Conservation (phyloP, 768 basidiomycete species). For the Rhizopogon salebrosus region DNA sequence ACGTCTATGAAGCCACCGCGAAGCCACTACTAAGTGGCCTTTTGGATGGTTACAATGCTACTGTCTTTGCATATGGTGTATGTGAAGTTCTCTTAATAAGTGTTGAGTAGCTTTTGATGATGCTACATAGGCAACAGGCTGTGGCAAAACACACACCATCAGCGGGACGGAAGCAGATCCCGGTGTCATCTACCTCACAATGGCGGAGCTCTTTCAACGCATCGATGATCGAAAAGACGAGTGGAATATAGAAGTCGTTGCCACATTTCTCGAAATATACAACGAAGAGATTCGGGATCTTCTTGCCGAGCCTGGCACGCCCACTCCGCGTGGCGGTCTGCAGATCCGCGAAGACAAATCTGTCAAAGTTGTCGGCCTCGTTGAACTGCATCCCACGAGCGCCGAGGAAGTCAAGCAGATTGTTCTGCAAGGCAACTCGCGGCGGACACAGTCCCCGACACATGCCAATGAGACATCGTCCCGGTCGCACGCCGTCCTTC, state of each 20-base stretch:
- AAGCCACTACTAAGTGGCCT: conserved; percentile 81
- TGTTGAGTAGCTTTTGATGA: conserved; percentile 7
- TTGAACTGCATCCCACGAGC: conserved; percentile 71
- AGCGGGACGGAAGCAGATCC: conserved; percentile 85
- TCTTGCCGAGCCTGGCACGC: conserved; percentile 65
- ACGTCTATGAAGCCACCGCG: conserved; percentile 83
- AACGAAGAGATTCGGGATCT: conserved; percentile 98
- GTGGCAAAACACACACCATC: conserved; percentile 99
- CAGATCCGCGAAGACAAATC: conserved; percentile 93
- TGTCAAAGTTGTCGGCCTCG: conserved; percentile 85
- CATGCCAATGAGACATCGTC: conserved; percentile 97
- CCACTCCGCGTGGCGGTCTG: conserved; percentile 73
- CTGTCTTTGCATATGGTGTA: conserved; percentile 98
- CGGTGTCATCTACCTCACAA: conserved; percentile 93
- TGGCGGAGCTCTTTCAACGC: conserved; percentile 93
- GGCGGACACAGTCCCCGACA: conserved; percentile 89
- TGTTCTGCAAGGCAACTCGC: conserved; percentile 82
- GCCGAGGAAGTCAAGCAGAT: conserved; percentile 95
- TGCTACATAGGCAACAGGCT: conserved; percentile 87
- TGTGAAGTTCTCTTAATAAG: conserved; percentile 24
- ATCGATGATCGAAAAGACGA: conserved; percentile 87
- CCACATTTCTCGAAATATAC: conserved; percentile 98
- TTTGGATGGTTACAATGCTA: conserved; percentile 93
- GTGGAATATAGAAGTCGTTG: conserved; percentile 79
- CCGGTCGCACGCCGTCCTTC: conserved; percentile 94